Evolutionary conservation across 1,284 basidiomycete genomes (phyloP).

Genomic region (Boletus austroedulis): DNA sequence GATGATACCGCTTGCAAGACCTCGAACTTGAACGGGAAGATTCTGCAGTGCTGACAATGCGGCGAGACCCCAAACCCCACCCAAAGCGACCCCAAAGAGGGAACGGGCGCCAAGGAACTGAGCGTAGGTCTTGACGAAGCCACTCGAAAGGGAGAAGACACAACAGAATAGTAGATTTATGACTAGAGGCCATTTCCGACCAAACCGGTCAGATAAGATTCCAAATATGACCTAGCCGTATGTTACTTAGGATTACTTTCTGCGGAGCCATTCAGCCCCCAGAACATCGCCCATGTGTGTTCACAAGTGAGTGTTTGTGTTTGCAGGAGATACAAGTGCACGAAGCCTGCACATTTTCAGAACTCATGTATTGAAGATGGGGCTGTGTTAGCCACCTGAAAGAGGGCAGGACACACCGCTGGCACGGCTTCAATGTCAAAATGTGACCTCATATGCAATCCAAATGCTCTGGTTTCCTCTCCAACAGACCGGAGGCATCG

Average conservation of each 20-base stretch:
- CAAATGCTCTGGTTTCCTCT: constrained; percentile 85
- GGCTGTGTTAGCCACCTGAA: background rate
- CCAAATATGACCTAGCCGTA: constrained; percentile 67
- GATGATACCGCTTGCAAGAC: constrained; percentile 80
- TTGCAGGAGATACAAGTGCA: constrained; percentile 92
- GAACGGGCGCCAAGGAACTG: constrained; percentile 74
- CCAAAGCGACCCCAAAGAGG: constrained; percentile 87
- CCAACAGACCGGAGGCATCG: constrained; percentile 92
- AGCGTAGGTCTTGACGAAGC: constrained; percentile 65
- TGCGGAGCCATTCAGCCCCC: constrained; percentile 70
- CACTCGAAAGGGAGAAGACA: constrained; percentile 76
- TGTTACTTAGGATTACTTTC: constrained; percentile 45
- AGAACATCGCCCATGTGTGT: constrained; percentile 92
- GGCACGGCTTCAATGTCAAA: background rate
- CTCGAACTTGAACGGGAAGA: constrained; percentile 83
- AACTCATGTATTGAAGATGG: constrained; percentile 51
- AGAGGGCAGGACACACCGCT: background rate
- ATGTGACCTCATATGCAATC: constrained; percentile 97
- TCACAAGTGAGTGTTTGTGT: constrained; percentile 95
- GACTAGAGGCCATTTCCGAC: constrained; percentile 91
- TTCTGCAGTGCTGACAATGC: constrained; percentile 84
- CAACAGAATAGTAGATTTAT: constrained; percentile 70
- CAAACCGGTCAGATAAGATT: constrained; percentile 79
- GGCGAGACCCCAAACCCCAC: constrained; percentile 78
- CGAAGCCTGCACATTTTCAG: constrained; percentile 93